Conservation (phyloP, 2,329 filamentous ascomycete genomes). For the Pseudocercospora vitis region DNA sequence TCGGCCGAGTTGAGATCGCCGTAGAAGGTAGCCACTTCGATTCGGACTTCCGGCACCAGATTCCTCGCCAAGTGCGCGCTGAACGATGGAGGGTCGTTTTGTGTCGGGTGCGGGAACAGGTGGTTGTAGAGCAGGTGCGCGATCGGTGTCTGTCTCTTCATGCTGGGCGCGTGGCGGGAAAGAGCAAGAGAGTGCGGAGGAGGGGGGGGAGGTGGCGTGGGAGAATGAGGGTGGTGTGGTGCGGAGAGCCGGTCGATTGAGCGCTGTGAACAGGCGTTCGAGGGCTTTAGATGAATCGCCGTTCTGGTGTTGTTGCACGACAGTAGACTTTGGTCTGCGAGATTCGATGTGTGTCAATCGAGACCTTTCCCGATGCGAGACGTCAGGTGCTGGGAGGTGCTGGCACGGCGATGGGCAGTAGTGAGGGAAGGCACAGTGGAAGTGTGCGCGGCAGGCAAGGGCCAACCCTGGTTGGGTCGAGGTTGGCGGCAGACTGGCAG, state of each 20-base stretch:
- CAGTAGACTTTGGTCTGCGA: constrained; percentile 6
- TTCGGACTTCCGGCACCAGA: constrained; percentile 74
- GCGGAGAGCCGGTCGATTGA: constrained; percentile 1
- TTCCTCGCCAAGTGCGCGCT: constrained; percentile 66
- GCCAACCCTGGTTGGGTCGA: background rate
- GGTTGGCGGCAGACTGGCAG: background rate
- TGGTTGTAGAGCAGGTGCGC: constrained; percentile 72
- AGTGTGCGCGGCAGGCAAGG: background rate
- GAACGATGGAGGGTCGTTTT: constrained; percentile 70
- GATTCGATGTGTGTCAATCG: constrained; percentile 6
- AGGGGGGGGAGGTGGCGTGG: background rate
- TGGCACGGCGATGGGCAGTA: background rate
- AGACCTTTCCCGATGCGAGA: background rate
- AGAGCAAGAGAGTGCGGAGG: background rate
- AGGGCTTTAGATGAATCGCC: constrained; percentile 1
- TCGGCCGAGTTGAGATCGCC: constrained; percentile 76
- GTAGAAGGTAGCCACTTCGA: constrained; percentile 76
- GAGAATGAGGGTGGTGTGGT: background rate
- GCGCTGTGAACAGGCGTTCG: background rate
- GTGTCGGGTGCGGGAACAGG: constrained; percentile 68
- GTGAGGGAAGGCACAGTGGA: background rate
- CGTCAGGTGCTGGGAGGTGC: constrained; percentile 2
- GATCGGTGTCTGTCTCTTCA: constrained; percentile 69
- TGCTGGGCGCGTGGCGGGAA: constrained; percentile 42
- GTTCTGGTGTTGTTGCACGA: background rate